phyloP scores from a whole-genome alignment of 805 yeast species.

The Kazachstania psychrophila region DNA sequence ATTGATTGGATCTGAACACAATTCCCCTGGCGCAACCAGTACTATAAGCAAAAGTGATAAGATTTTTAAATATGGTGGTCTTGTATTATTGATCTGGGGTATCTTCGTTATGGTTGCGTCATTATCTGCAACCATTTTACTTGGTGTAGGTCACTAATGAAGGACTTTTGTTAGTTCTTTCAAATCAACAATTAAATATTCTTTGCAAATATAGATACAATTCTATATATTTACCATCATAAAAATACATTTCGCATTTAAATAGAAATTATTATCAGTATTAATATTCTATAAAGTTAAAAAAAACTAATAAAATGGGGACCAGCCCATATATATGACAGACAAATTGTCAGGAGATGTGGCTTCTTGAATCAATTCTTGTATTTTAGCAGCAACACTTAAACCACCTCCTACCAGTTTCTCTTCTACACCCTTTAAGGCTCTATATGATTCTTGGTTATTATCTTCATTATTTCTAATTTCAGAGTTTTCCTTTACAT shows the following conservation, averaged over 20 bases:
- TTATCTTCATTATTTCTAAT: constrained; percentile 21
- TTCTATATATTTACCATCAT: background rate
- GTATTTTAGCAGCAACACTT: constrained; percentile 75
- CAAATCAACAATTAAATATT: background rate
- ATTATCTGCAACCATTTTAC: constrained; percentile 31
- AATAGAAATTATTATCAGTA: too few relatives aligned
- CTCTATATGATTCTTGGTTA: constrained; percentile 70
- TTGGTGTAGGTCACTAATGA: constrained; percentile 11
- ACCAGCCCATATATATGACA: constrained; percentile 75
- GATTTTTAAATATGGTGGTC: constrained; percentile 31
- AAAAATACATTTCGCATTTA: too few relatives aligned
- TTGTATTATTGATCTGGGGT: constrained; percentile 41
- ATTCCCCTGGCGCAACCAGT: constrained; percentile 2
- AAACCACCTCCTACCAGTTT: constrained; percentile 60
- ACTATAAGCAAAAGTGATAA: constrained; percentile 23
- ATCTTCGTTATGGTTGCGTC: constrained; percentile 43
- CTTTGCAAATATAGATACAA: background rate
- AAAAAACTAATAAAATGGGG: constrained; percentile 63
- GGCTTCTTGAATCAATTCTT: constrained; percentile 74
- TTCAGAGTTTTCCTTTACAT: background rate
- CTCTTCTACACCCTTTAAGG: constrained; percentile 59
- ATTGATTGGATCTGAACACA: constrained; percentile 20
- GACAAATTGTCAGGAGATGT: constrained; percentile 58
- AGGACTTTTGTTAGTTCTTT: background rate
- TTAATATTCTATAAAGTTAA: too few relatives aligned